A percentile compares a stretch with the other conserved stretches of the same genome.
These are phyloP conservation scores for Cytospora schulzeri DNA, from an alignment of 2,329 filamentous ascomycete genomes.

Conservation along the genomic window DNA sequence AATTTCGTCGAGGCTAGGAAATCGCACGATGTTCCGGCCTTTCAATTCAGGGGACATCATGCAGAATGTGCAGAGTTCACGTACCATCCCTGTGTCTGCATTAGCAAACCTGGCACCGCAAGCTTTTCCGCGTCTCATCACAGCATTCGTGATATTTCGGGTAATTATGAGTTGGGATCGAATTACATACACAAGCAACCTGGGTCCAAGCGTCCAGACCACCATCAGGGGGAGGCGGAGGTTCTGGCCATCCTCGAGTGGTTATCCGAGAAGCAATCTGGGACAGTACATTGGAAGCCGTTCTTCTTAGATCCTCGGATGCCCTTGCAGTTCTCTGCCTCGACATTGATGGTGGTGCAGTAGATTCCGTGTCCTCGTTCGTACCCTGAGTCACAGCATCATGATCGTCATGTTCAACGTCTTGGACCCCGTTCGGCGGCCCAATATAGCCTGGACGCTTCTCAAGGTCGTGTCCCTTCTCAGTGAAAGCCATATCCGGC, in stretches of 20 bases:
- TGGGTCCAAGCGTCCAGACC: slow-evolving; percentile 45
- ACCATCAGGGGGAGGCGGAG: slow-evolving; percentile 50
- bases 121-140: background rate
- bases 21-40: background rate
- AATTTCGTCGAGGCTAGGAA: background rate
- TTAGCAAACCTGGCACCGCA: background rate
- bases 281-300: slow-evolving; percentile 27
- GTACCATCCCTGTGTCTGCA: background rate
- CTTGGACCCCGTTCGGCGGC: background rate
- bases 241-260: slow-evolving; percentile 42
- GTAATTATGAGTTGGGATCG: background rate
- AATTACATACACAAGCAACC: slow-evolving; percentile 35
- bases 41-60: background rate
- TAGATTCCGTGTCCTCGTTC: slow-evolving; percentile 9
- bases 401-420: slow-evolving; percentile 7
- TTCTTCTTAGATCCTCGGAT: slow-evolving; percentile 20
- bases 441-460: background rate
- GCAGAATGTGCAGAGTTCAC: background rate
- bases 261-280: slow-evolving; percentile 37
- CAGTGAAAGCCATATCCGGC: background rate
- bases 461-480: background rate
- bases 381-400: background rate
- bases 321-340: slow-evolving; percentile 18
- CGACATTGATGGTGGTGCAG: slow-evolving; percentile 5
- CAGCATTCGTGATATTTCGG: background rate